phyloP scores from a whole-genome alignment of 805 yeast genomes.

The Nakazawaea anatomiae region DNA sequence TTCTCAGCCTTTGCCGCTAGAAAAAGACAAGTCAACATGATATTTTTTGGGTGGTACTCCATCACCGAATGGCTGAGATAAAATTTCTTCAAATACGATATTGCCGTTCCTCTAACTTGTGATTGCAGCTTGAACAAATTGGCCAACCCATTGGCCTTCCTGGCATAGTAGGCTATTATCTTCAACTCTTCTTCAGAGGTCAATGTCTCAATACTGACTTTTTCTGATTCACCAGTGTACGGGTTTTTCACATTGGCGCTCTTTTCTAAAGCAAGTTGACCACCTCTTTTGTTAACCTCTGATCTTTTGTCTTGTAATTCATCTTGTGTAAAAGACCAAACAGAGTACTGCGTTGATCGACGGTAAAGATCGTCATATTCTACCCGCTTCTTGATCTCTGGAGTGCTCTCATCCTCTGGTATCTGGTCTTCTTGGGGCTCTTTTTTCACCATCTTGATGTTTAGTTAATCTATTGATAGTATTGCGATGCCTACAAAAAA shows the following conservation, averaged over 20 bases:
- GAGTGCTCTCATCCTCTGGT: background rate
- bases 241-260: slow-evolving; percentile 13
- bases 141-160: slow-evolving; percentile 65
- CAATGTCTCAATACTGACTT: slow-evolving; percentile 33
- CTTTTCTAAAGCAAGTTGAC: slow-evolving; percentile 23
- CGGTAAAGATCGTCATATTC: slow-evolving; percentile 86
- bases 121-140: slow-evolving; percentile 77
- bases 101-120: slow-evolving; percentile 83
- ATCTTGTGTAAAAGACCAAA: slow-evolving; percentile 77
- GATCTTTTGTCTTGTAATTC: slow-evolving; percentile 45
- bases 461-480: too few species aligned
- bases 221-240: slow-evolving; percentile 4
- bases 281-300: slow-evolving; percentile 52
- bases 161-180: slow-evolving; percentile 65
- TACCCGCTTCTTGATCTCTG: slow-evolving; percentile 27
- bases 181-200: slow-evolving; percentile 64
- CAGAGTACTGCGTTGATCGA: slow-evolving; percentile 73
- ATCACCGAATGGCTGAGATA: slow-evolving; percentile 75
- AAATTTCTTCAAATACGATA: slow-evolving; percentile 75
- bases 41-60: slow-evolving; percentile 82
- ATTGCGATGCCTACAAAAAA: background rate
- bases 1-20: slow-evolving; percentile 92
- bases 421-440: background rate
- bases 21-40: slow-evolving; percentile 77
- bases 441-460: background rate